Evolutionary conservation across 257 asterid species (phyloP).

Genomic region (Forsythia viridissima): DNA sequence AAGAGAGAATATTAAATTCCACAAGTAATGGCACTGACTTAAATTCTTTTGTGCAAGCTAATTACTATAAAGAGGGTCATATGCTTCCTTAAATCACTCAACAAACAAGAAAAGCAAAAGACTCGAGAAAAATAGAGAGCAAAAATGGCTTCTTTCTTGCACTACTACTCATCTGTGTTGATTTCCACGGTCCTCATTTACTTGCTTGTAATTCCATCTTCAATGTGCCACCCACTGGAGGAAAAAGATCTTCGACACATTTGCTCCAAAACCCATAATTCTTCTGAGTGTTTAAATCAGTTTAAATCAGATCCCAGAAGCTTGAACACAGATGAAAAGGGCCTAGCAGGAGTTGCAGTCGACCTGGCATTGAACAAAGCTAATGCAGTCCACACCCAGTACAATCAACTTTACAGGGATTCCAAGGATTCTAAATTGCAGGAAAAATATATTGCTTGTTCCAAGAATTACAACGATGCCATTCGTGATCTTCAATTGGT

Average conservation of each 20-base stretch:
- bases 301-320: background rate
- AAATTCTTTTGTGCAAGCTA: no score
- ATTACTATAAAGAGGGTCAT: background rate
- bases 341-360: background rate
- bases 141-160: background rate
- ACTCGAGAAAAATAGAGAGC: background rate
- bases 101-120: background rate
- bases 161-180: background rate
- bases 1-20: background rate
- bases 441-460: background rate
- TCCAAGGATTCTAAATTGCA: background rate
- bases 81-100: background rate
- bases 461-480: background rate
- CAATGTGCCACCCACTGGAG: background rate
- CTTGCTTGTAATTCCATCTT: background rate
- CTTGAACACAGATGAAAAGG: background rate
- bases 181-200: background rate
- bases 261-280: background rate
- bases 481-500: background rate
- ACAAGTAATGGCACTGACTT: no score
- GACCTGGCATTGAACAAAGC: slow-evolving; percentile 2
- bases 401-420: background rate
- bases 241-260: background rate
- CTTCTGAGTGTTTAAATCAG: background rate
- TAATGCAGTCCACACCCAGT: background rate